Percentiles rank a stretch among this genome's conserved stretches.
phyloP scores from a whole-genome alignment of 257 asterid species.

The Scutellaria minor region DNA sequence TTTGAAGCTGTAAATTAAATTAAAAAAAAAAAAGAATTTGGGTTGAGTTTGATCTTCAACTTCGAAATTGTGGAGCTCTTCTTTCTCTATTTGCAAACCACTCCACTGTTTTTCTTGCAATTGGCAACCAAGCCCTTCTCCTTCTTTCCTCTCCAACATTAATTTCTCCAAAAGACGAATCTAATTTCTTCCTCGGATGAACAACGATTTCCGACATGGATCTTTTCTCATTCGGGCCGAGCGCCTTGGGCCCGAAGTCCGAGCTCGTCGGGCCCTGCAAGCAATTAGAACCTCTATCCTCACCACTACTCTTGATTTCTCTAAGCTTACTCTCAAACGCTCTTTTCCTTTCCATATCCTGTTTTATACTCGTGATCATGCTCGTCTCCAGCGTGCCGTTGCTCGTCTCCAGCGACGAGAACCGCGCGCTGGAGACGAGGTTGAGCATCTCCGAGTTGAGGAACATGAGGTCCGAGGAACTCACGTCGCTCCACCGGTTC shows the following conservation, averaged over 20 bases:
- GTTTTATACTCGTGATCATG: constrained; percentile 34
- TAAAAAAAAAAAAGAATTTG: not conserved
- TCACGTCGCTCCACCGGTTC: constrained; percentile 70
- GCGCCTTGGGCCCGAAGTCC: not conserved
- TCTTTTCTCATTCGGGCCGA: constrained; percentile 47
- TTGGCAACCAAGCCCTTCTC: constrained; percentile 77
- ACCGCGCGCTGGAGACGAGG: constrained; percentile 48
- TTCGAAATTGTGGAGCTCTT: constrained; percentile 39
- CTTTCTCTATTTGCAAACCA: constrained; percentile 81
- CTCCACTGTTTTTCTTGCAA: constrained; percentile 74
- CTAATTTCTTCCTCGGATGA: constrained; percentile 49
- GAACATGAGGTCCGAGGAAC: constrained; percentile 64
- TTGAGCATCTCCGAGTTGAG: constrained; percentile 57
- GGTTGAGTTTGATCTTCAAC: too few species aligned
- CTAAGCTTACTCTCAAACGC: constrained; percentile 39
- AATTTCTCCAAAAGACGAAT: constrained; percentile 36
- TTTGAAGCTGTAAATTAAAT: not conserved
- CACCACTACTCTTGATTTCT: constrained; percentile 21
- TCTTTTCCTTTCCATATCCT: constrained; percentile 45
- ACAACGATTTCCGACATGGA: constrained; percentile 74
- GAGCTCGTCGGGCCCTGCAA: not conserved
- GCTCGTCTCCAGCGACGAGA: constrained; percentile 31
- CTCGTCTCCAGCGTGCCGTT: constrained; percentile 4
- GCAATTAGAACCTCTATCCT: not conserved
- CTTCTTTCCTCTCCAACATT: constrained; percentile 51